Conservation (phyloP, 192 early-diverging fungal genomes). For the Backusella morwellensis region DNA sequence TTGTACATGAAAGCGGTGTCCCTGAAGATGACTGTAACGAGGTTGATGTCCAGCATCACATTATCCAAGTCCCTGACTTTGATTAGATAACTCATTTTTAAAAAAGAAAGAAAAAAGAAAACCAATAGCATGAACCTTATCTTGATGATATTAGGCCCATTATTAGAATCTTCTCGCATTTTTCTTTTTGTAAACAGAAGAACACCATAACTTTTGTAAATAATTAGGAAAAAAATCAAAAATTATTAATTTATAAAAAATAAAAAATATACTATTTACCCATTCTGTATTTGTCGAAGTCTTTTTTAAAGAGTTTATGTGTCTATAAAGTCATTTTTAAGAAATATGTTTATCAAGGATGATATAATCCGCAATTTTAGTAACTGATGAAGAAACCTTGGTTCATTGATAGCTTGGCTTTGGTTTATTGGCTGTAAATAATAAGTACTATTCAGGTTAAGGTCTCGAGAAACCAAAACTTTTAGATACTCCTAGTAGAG, state of each 20-base stretch:
- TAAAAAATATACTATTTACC: not conserved
- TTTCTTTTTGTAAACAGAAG: conserved; percentile 5
- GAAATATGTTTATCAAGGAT: no score
- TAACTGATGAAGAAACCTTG: not conserved
- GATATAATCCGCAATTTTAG: not conserved
- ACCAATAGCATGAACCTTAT: not conserved
- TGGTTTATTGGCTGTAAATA: not conserved
- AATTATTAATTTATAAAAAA: not conserved
- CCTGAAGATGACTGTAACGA: conserved; percentile 76
- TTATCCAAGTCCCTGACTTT: conserved; percentile 27
- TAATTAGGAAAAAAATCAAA: not conserved
- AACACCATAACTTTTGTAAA: not conserved
- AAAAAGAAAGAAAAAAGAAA: not conserved
- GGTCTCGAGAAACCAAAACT: not conserved
- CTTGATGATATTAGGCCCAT: not conserved
- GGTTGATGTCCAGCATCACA: conserved; percentile 34
- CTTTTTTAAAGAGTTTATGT: not conserved
- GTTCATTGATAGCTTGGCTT: not conserved
- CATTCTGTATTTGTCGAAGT: not conserved
- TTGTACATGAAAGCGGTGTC: conserved; percentile 77
- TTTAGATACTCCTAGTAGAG: no score
- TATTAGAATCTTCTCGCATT: not conserved
- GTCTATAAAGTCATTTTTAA: no score
- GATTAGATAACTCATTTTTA: not conserved
- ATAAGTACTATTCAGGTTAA: not conserved